phyloP scores from a whole-genome alignment of 352 stramenopile species.

The Globisporangium nagaii region DNA sequence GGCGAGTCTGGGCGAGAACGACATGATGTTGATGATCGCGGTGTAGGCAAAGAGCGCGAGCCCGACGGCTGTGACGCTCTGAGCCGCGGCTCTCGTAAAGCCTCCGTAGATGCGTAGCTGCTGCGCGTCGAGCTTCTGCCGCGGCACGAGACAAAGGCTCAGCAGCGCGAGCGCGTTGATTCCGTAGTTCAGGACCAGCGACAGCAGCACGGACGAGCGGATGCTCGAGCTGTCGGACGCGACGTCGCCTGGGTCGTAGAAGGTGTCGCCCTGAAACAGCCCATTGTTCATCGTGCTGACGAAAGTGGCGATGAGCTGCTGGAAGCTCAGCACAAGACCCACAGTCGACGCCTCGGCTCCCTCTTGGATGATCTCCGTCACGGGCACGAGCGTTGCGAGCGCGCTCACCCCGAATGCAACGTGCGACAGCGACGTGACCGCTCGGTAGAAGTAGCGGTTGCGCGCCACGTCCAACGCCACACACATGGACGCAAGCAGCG shows the following conservation, averaged over 20 bases:
- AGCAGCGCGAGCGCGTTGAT: constrained; percentile 33
- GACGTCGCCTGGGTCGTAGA: constrained; percentile 20
- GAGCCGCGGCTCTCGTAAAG: constrained; percentile 41
- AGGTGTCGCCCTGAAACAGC: constrained; percentile 31
- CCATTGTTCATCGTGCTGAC: constrained; percentile 29
- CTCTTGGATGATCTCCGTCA: constrained; percentile 57
- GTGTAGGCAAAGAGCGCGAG: constrained; percentile 32
- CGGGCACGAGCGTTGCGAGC: constrained; percentile 28
- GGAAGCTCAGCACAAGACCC: constrained; percentile 44
- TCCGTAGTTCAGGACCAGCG: constrained; percentile 33
- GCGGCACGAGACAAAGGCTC: constrained; percentile 32
- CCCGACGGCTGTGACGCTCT: constrained; percentile 22
- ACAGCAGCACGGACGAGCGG: constrained; percentile 26
- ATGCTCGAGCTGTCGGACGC: constrained; percentile 19
- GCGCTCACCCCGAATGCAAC: constrained; percentile 14
- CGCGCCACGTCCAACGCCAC: constrained; percentile 26
- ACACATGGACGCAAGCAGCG: constrained; percentile 16
- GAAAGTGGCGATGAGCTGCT: constrained; percentile 42
- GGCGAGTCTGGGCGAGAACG: constrained; percentile 19
- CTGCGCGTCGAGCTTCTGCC: constrained; percentile 57
- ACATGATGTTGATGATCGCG: constrained; percentile 26
- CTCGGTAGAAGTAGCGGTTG: constrained; percentile 23
- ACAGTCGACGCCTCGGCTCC: constrained; percentile 44
- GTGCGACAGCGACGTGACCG: constrained; percentile 18
- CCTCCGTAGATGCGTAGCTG: constrained; percentile 57